Base-by-base conservation (phyloP, 768 basidiomycete species). In the Psilocybe sp. region DNA sequence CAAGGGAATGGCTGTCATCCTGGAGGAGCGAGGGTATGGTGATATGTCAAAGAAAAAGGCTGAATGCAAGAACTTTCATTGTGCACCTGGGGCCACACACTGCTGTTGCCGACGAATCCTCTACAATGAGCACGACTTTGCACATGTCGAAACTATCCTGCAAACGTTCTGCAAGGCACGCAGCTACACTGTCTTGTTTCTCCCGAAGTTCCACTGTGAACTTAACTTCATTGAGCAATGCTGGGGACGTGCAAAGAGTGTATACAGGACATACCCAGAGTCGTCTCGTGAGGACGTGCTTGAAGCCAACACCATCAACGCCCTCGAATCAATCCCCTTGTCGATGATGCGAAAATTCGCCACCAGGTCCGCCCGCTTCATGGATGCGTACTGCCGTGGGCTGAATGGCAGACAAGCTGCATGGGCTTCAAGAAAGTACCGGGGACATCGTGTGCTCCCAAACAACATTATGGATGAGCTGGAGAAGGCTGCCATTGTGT, bases 1-100 rank as follows among this genome's bases (percentile, higher is more conserved):
- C 60, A 75, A 76, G 54, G 75, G 72, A 6, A 77, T 74, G 70
- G 68, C 58, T 2, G 18, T 40, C 0, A 67, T 73, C 37, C 59
- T 75, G 3, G 13, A 60, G 15, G 69, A 63, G 43, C 62, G 39
- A 41, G 70, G 55, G 13, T 58, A 47, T 59, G 60, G 44, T 45
- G 58, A 59, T 55, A 57, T 28, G 57, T 53, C 49, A 46, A 56
- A 57, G 19, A n/a, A n/a, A n/a, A 46, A 40, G 2, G 61, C 64
- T 1, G 47, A 72, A 47, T 72, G 70, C 47, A 51, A 56, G 15
- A 44, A 60, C 11, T 71, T 73, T 54, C 62, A 74, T 60, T 60
- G 60, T 40, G 7, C 23, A 23, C 4, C 28, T n/a, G 44, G 44
- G 1, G 23, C 20, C 13, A 45, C 10, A n/a, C 23, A 28, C 34